A percentile compares a stretch with the other conserved stretches of the same genome.
These are phyloP conservation scores for Odontarrhena argentea DNA, from an alignment of 345 rosid species.

Conservation along the genomic window DNA sequence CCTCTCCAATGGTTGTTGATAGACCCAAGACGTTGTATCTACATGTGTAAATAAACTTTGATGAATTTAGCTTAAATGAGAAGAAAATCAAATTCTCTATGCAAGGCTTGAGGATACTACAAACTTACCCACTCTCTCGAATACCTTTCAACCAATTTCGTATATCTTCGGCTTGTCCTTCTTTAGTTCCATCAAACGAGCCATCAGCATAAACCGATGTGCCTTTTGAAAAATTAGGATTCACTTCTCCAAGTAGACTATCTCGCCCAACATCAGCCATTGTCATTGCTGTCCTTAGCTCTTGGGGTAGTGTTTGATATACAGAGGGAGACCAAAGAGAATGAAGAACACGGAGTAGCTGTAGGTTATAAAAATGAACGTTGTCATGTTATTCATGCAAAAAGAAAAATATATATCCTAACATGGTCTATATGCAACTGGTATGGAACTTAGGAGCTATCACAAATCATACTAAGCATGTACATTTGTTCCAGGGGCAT, in stretches of 20 bases:
- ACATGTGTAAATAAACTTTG: conserved; percentile 19
- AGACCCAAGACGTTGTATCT: conserved; percentile 83
- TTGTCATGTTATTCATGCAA: conserved; percentile 1
- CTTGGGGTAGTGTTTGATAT: conserved; percentile 56
- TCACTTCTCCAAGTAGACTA: conserved; percentile 67
- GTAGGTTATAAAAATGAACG: conserved; percentile 39
- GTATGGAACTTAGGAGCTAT: neutral
- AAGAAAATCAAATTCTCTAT: neutral
- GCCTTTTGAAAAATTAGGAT: conserved; percentile 56
- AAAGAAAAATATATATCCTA: neutral
- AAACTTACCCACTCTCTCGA: conserved; percentile 82
- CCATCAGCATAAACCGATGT: conserved; percentile 54
- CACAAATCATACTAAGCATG: neutral
- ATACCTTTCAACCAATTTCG: conserved; percentile 87
- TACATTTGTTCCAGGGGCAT: conserved; percentile 27
- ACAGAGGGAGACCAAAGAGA: conserved; percentile 79
- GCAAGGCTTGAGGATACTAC: conserved; percentile 7
- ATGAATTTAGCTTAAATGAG: conserved; percentile 9
- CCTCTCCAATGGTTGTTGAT: conserved; percentile 65
- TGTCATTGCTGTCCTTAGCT: conserved; percentile 70
- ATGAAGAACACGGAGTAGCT: conserved; percentile 77
- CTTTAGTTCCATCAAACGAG: conserved; percentile 50
- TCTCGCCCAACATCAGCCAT: conserved; percentile 62
- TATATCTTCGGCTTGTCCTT: conserved; percentile 60
- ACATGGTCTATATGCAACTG: conserved; percentile 12